Evolutionary conservation across 2,329 filamentous ascomycete genomes (phyloP).

Genomic region (Sordariomycetes sp.): DNA sequence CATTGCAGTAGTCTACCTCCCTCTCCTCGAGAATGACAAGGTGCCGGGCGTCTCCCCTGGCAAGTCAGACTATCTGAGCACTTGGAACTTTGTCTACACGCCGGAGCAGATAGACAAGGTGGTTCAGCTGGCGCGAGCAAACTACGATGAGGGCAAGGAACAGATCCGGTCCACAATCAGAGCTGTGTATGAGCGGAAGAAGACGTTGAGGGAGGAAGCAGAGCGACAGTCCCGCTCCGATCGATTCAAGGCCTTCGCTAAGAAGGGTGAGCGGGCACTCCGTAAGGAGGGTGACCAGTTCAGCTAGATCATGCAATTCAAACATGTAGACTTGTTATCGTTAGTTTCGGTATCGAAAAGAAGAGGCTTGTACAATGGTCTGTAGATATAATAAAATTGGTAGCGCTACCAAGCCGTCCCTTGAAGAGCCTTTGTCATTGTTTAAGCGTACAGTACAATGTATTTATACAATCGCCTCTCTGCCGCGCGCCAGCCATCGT

Average conservation of each 20-base stretch:
- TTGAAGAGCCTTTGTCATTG: constrained; percentile 17
- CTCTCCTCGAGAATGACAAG: constrained; percentile 74
- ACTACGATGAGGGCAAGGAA: constrained; percentile 75
- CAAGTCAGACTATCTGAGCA: constrained; percentile 77
- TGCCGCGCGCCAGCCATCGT: not conserved
- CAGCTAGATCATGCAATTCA: constrained; percentile 39
- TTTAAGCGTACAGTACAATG: constrained; percentile 12
- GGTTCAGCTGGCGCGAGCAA: constrained; percentile 71
- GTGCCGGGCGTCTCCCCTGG: constrained; percentile 77
- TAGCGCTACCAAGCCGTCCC: constrained; percentile 11
- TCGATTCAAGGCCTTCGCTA: constrained; percentile 35
- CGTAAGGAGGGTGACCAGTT: constrained; percentile 61
- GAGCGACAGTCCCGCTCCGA: constrained; percentile 30
- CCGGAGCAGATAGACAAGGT: constrained; percentile 83
- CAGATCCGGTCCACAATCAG: constrained; percentile 70
- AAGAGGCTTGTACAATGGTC: too few relatives aligned
- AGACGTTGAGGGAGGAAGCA: constrained; percentile 49
- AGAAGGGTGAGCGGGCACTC: constrained; percentile 41
- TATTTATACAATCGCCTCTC: constrained; percentile 15
- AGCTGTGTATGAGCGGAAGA: constrained; percentile 91
- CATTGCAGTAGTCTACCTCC: constrained; percentile 83
- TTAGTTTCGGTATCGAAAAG: too few relatives aligned
- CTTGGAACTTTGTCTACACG: constrained; percentile 97
- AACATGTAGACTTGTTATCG: too few relatives aligned
- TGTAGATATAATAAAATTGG: constrained; percentile 10